Percentiles rank a stretch among this genome's conserved stretches.
These are phyloP conservation scores for Penicillium olsonii DNA, from an alignment of 2,329 filamentous ascomycete species.

Conservation along the genomic window DNA sequence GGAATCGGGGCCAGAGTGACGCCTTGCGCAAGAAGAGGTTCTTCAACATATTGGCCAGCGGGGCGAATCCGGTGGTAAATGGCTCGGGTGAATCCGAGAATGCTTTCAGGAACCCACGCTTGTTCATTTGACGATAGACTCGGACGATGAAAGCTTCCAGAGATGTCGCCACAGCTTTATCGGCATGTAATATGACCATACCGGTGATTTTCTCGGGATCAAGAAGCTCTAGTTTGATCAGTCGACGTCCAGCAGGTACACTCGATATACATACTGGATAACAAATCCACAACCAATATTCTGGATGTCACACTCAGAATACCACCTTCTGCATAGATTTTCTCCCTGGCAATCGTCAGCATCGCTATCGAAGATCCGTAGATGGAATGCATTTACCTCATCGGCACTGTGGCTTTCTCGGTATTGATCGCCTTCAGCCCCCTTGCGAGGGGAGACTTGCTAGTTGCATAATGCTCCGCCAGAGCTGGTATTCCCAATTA, in stretches of 20 bases:
- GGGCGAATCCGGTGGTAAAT: constrained; percentile 84
- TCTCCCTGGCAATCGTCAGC: constrained; percentile 62
- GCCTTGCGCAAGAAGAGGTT: constrained; percentile 88
- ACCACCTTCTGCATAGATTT: constrained; percentile 85
- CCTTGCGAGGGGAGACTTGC: constrained; percentile 75
- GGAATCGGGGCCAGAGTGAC: constrained; percentile 90
- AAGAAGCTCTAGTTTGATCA: constrained; percentile 56
- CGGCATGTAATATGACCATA: constrained; percentile 82
- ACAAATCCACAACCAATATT: constrained; percentile 88
- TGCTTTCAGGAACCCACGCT: constrained; percentile 88
- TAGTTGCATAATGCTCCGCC: constrained; percentile 92
- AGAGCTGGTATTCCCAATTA: constrained; percentile 56
- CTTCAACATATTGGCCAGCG: constrained; percentile 84
- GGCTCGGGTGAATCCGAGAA: constrained; percentile 93
- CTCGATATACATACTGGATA: constrained; percentile 60
- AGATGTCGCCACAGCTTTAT: constrained; percentile 78
- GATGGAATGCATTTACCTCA: constrained; percentile 46
- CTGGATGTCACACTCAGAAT: constrained; percentile 95
- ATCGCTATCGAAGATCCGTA: background rate
- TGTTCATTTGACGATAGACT: constrained; percentile 93
- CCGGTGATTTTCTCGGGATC: constrained; percentile 84
- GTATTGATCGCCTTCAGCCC: constrained; percentile 93
- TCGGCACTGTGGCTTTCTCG: constrained; percentile 82
- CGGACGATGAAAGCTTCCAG: constrained; percentile 93
- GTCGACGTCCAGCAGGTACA: background rate